Evolutionary conservation across 805 yeast genomes (phyloP), one percentile per base, ranked within the genome.

Genomic region (Komagataella mondaviorum): DNA sequence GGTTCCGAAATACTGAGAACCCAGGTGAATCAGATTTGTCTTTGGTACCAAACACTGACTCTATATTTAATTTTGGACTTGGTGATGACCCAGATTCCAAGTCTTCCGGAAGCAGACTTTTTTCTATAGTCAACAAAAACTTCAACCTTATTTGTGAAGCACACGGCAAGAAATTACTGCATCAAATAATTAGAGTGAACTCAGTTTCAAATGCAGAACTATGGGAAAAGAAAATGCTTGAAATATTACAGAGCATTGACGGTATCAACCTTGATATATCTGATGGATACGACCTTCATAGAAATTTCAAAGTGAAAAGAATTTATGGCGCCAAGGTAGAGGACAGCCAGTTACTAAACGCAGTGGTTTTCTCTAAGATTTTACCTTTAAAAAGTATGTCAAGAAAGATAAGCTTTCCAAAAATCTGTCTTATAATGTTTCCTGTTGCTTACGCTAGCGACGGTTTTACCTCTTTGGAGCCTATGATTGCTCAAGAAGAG

Each of bases 331-430:
- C 95, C 0, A 53, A 63, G 1, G 76, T 83, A 1, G 67, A 70
- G 4, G 81, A 85, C 46, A 79, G 91, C 0, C 68, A 68, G 23
- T 75, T 78, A 30, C 63, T 91, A 3, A 81, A 85, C 59, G 99
- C 99, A 0, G 66, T 88, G 4, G 84, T 88, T 3, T 88, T 90
- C 64, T 85, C 97, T 0, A 88, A 89, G 56, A 79, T 82, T 16
- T 70, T 90, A 47, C 96, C 96, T 3, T 71, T 86, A 44, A 87
- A 83, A 59, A 63, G 76, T 1, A 95, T 93, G 99, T 78, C 88
- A 0, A 64, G 78, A 5, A 60, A 63, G 22, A 71, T 95, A 6
- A 59, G 62, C 0, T 73, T 77, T 49, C 98, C 99, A 0, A 76
- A 81, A 51, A 85, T 93, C 45, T 80, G 91, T 53, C 71, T 95